Conservation (phyloP, 73 alveolate species). For the Paramecium pentaurelia region DNA sequence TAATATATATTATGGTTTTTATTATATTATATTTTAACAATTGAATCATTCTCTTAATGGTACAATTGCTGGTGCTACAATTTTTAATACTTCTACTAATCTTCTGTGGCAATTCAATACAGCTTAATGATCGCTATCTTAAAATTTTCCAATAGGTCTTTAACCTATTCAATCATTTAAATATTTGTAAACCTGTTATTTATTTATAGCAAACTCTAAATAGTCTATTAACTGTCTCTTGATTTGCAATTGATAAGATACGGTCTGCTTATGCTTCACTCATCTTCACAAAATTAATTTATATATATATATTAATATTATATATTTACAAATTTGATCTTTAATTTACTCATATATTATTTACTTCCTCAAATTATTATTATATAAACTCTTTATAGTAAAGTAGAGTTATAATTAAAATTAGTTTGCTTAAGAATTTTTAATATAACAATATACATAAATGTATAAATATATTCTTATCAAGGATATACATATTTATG, state of each 20-base stretch:
- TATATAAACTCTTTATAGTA: background rate
- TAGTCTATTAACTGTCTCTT: constrained; percentile 12
- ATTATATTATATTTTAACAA: background rate
- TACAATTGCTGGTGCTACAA: constrained; percentile 16
- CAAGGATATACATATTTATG: background rate
- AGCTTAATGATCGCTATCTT: background rate
- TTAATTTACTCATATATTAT: background rate
- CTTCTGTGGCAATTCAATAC: constrained; percentile 10
- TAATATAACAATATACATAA: background rate
- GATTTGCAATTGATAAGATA: background rate
- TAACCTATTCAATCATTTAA: background rate
- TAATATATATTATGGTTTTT: background rate
- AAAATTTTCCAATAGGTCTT: constrained; percentile 9
- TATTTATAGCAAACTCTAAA: constrained; percentile 34
- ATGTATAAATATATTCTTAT: background rate
- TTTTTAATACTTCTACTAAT: background rate
- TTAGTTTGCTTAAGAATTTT: background rate
- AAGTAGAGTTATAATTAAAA: background rate
- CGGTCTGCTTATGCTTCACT: constrained; percentile 11
- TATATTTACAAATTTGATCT: background rate
- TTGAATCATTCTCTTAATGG: background rate
- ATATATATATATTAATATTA: background rate
- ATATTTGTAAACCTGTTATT: background rate
- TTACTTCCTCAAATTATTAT: background rate
- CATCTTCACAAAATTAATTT: background rate